Conservation (phyloP, 2,329 filamentous ascomycete genomes). For the Pseudogymnoascus sp. region DNA sequence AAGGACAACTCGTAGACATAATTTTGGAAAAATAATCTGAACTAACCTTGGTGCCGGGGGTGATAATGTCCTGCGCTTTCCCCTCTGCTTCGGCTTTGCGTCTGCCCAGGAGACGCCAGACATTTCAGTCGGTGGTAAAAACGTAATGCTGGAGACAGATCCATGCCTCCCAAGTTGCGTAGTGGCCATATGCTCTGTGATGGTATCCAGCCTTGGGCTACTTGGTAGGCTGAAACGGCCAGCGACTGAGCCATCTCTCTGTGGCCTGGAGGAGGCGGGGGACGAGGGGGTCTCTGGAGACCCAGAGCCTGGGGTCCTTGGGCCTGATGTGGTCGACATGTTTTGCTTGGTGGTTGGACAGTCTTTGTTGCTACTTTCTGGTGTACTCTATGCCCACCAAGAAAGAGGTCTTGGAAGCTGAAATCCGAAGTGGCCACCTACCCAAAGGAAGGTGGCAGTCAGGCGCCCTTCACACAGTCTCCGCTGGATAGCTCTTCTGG, state of each 20-base stretch:
- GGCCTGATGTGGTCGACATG: not conserved
- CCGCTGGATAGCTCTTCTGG: not conserved
- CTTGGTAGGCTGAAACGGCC: constrained; percentile 1
- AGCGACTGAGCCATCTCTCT: not conserved
- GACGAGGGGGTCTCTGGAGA: constrained; percentile 4
- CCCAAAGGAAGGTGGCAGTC: not conserved
- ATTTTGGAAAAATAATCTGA: constrained; percentile 8
- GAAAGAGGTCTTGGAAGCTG: not conserved
- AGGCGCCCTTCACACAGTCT: not conserved
- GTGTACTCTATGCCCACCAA: constrained; percentile 1
- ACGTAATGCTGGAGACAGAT: constrained; percentile 25
- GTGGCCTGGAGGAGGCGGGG: not conserved
- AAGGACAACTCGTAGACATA: not conserved
- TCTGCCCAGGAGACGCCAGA: constrained; percentile 13
- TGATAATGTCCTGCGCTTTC: constrained; percentile 26
- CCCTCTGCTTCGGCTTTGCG: constrained; percentile 15
- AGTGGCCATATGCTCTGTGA: constrained; percentile 28
- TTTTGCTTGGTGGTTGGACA: not conserved
- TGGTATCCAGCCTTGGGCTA: constrained; percentile 23
- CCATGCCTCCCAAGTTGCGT: constrained; percentile 19
- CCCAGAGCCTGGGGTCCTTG: not conserved
- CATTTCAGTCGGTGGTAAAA: constrained; percentile 17
- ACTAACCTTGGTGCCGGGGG: constrained; percentile 33
- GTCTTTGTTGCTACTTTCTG: not conserved
- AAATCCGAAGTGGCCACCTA: not conserved